Evolutionary conservation across 768 basidiomycete species (phyloP), one percentile per base, ranked within the genome.

Genomic region (Astraeus odoratus): DNA sequence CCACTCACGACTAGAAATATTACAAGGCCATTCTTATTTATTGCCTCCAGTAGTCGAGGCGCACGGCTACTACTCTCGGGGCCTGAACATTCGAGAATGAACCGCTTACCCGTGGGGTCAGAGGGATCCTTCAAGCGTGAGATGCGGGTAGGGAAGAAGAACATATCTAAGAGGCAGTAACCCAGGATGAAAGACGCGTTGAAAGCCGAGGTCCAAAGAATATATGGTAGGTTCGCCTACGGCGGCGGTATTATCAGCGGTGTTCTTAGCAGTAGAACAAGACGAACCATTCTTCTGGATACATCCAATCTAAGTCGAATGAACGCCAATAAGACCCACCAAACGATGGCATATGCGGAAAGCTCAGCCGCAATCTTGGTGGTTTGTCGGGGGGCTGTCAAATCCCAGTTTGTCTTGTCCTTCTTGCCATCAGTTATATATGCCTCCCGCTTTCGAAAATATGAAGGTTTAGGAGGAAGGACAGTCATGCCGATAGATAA

Each of bases 181-280:
- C 77, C 80, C 5, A 92, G 72, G 13, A 97, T 67, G 68, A 92
- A 92, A 3, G 81, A 75, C 0, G 83, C 82, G 60, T 97, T 98
- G 78, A 79, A 95, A 8, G 89, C 92, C 1, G 79, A 76, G 7
- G 86, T 76, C 92, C 94, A 97, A 15, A 92, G 63, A 27, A 93
- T 80, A 63, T 99, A 98, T 4, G 86, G 75, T 24, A 91, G 54
- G 57, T 98, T 97, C 36, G 83, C 88, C 93, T 94, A 53, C 15
- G 34, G 13, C 4, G 23, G 8, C 4, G 22, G 19, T n/a, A 27
- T 6, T 27, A 10, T 27, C 38, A 27, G n/a, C 24, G 6, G 2
- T 5, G 9, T 18, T 10, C 13, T 13, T 4, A 9, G 16, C n/a
- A 43, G 18, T 20, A 39, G 26, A 24, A 22, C 31, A 38, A 47